Evolutionary conservation across 2,329 filamentous ascomycete genomes (phyloP).

Genomic region (Dactylonectria estremocensis): DNA sequence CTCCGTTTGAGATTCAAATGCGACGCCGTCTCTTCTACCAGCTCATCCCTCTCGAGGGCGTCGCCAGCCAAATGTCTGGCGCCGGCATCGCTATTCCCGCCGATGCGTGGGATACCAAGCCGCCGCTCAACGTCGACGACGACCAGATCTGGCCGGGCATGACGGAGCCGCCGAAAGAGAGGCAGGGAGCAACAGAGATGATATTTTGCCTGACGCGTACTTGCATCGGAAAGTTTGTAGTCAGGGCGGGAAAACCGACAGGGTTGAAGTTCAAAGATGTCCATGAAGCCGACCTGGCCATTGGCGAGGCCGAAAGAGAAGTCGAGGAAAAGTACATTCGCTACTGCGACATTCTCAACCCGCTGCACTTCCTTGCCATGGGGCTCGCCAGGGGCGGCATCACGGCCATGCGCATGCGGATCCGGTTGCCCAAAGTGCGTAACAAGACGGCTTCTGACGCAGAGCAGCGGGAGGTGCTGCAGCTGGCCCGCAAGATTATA

Average conservation of each 20-base stretch:
- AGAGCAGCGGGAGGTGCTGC: conserved; percentile 45
- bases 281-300: conserved; percentile 51
- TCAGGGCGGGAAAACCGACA: conserved; percentile 18
- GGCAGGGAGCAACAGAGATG: conserved; percentile 53
- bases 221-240: conserved; percentile 14
- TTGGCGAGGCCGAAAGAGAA: conserved; percentile 57
- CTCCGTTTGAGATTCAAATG: conserved; percentile 67
- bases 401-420: conserved; percentile 45
- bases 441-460: conserved; percentile 45
- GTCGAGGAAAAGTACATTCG: conserved; percentile 60
- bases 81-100: conserved; percentile 41
- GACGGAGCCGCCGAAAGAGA: conserved; percentile 49
- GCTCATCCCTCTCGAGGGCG: conserved; percentile 59
- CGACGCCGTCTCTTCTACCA: conserved; percentile 70
- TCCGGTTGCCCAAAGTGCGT: conserved; percentile 39
- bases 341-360: conserved; percentile 60
- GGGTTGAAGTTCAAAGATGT: conserved; percentile 31
- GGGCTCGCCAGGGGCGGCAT: conserved; percentile 47
- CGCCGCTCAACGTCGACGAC: conserved; percentile 57
- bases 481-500: conserved; percentile 55
- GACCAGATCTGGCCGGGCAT: conserved; percentile 56
- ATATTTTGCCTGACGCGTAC: conserved; percentile 51
- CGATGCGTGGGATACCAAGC: conserved; percentile 49
- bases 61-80: conserved; percentile 48
- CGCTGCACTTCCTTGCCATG: conserved; percentile 54